phyloP scores from a whole-genome alignment of 345 rosid species.

The Populus nigra region DNA sequence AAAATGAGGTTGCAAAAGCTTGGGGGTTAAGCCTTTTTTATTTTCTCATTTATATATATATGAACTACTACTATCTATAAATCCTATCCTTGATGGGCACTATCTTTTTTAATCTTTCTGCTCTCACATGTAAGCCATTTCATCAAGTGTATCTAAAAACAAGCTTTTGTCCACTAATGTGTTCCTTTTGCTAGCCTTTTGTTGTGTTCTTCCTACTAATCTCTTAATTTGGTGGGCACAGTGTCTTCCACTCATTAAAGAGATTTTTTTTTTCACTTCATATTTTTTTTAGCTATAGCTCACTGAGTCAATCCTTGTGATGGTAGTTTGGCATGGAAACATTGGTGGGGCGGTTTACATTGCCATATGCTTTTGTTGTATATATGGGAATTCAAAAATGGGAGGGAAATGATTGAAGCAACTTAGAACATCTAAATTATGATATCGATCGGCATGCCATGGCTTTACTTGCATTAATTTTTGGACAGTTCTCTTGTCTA shows the following conservation, averaged over 20 bases:
- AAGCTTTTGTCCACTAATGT: slow-evolving; percentile 25
- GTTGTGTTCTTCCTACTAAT: background rate
- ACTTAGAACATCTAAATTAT: background rate
- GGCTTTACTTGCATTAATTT: background rate
- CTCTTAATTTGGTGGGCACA: slow-evolving; percentile 24
- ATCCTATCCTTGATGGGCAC: slow-evolving; percentile 24
- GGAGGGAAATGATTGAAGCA: background rate
- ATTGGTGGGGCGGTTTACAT: slow-evolving; percentile 36
- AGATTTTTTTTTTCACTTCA: background rate
- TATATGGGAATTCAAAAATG: background rate
- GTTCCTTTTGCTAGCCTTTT: background rate
- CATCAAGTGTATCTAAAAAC: slow-evolving; percentile 5
- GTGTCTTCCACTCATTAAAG: slow-evolving; percentile 34
- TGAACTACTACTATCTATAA: background rate
- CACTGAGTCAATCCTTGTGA: slow-evolving; percentile 3
- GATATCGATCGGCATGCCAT: background rate
- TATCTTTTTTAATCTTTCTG: background rate
- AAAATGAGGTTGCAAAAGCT: too few species aligned
- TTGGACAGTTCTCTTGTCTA: background rate
- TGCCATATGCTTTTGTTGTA: background rate
- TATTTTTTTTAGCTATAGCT: background rate
- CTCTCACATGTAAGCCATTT: slow-evolving; percentile 10
- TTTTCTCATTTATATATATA: too few species aligned
- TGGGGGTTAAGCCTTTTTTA: too few species aligned
- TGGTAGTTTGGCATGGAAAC: slow-evolving; percentile 21